Evolutionary conservation across 2,329 filamentous ascomycete species (phyloP).

Genomic region (Colletotrichum tofieldiae): DNA sequence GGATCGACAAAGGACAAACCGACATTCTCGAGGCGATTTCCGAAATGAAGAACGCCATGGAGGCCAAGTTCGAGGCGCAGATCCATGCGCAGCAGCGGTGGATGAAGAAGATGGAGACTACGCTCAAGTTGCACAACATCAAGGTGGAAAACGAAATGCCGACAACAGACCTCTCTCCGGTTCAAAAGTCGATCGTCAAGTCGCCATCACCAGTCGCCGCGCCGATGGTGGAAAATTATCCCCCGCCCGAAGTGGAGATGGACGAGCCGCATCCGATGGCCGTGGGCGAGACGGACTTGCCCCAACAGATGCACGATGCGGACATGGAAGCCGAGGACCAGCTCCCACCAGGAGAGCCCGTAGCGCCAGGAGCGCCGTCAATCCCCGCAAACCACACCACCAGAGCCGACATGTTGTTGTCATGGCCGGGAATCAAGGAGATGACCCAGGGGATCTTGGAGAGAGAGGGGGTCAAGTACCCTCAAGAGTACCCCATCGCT

Average conservation of each 20-base stretch:
- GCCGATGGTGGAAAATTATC: constrained; percentile 13
- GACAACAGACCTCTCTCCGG: constrained; percentile 5
- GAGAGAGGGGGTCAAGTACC: constrained; percentile 66
- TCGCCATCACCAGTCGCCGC: constrained; percentile 6
- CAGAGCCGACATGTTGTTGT: constrained; percentile 85
- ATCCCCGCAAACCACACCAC: constrained; percentile 92
- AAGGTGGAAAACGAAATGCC: constrained; percentile 37
- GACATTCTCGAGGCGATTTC: constrained; percentile 73
- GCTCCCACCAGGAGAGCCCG: constrained; percentile 61
- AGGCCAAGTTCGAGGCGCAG: constrained; percentile 33
- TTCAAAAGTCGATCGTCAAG: constrained; percentile 21
- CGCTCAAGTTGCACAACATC: constrained; percentile 18
- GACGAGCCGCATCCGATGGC: constrained; percentile 46
- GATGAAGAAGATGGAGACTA: constrained; percentile 30
- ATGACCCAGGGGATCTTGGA: constrained; percentile 71
- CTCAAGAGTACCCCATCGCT: constrained; percentile 82
- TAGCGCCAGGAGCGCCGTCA: constrained; percentile 74
- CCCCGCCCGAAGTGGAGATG: background rate
- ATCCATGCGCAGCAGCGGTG: constrained; percentile 13
- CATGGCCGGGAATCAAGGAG: constrained; percentile 78
- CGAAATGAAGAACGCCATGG: constrained; percentile 45
- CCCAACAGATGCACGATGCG: constrained; percentile 52
- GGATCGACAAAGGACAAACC: constrained; percentile 72
- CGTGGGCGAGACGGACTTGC: constrained; percentile 46
- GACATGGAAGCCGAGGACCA: constrained; percentile 63